These are phyloP conservation scores for Piromyces finnis DNA, from an alignment of 192 early-diverging fungal genomes.

Conservation along the genomic window DNA sequence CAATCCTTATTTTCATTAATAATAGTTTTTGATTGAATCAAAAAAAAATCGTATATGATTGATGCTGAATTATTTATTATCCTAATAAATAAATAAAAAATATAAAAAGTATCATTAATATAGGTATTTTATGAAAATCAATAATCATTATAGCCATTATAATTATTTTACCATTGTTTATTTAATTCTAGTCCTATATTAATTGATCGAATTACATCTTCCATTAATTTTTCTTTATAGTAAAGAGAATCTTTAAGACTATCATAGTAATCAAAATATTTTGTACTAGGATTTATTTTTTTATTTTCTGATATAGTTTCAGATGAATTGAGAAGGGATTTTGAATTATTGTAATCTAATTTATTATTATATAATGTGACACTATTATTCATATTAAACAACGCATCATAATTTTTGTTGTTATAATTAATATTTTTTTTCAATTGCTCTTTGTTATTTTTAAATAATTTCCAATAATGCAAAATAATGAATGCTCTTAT, in stretches of 20 bases:
- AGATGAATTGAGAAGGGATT: no score
- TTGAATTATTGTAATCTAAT: no score
- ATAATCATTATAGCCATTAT: no score
- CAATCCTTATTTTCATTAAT: not conserved
- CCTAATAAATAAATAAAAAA: not conserved
- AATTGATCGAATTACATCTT: not conserved
- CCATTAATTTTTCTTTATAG: not conserved
- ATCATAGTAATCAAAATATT: not conserved
- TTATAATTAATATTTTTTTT: not conserved
- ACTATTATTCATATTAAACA: no score
- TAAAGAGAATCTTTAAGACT: not conserved
- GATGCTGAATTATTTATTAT: not conserved
- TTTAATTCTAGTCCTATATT: not conserved
- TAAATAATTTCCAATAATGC: not conserved
- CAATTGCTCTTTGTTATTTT: not conserved
- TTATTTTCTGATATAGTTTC: no score
- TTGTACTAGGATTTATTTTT: not conserved
- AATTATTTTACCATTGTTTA: not conserved
- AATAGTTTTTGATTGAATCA: not conserved
- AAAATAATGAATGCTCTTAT: not conserved
- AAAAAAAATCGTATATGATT: not conserved
- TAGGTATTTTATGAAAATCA: no score
- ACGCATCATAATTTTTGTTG: no score
- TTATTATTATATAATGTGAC: no score
- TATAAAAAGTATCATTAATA: no score